Base-by-base conservation (phyloP, 1,284 basidiomycete genomes). In the Papiliotrema nemorosa region DNA sequence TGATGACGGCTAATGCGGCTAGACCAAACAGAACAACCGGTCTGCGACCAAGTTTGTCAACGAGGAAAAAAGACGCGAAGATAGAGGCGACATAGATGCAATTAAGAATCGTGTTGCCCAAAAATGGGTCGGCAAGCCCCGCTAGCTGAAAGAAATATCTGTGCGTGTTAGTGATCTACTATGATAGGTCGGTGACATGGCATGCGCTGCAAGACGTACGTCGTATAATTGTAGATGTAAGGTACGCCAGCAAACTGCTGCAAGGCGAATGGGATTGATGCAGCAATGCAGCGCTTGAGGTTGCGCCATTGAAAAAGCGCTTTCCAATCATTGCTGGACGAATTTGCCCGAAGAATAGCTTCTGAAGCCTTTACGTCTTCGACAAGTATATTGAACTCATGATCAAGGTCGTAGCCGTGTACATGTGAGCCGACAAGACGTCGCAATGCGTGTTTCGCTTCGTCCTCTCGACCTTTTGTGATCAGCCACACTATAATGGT, bases 321-420 rank as follows among this genome's bases (percentile, higher is more conserved):
- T 5, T 53, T 49, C 0, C 47, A 43, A 16, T 58, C 38, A 13
- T 53, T 60, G n/a, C 25, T 25, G 18, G 38, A 16, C 21, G 56
- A 50, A 22, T 35, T 44, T 34, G 45, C 10, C n/a, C 31, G 31
- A 9, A 34, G 31, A n/a, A 10, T 36, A 27, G 33, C 54, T 49
- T 5, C 21, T 33, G 37, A 5, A 16, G 31, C 20, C 38, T 31
- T 18, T 39, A 36, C 24, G 42, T 44, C 9, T 21, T 26, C 10
- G 40, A 25, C 38, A 22, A 44, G 4, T 26, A 46, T 21, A 40
- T 62, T 58, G 40, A 60, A 58, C 50, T 67, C 59, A 25, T 58
- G 52, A 20, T 67, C 64, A 26, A 54, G 52, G 47, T 67, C 55
- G 57, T 63, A 67, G 1, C 56, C 58, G 14, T 47, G 33, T 25